A percentile compares a stretch with the other conserved stretches of the same genome.
These are phyloP conservation scores for Chlorella ohadii DNA, from an alignment of 139 green algal genomes.

Conservation along the genomic window DNA sequence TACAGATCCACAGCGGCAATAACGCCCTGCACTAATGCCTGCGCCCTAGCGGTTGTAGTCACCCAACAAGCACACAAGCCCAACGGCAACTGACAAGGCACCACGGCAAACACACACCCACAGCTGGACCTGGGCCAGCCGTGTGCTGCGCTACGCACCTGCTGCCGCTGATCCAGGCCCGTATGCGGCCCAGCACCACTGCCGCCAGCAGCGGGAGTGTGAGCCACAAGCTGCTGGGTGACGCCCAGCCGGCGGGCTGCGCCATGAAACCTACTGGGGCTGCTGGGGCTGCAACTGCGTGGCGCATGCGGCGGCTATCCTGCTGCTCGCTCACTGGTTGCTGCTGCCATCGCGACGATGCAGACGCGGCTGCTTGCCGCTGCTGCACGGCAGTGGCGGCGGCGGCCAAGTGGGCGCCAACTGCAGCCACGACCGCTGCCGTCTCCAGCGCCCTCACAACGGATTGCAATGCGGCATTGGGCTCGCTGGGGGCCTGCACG, in stretches of 20 bases:
- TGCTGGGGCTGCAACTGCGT: neutral
- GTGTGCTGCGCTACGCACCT: neutral
- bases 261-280: neutral
- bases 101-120: too few relatives aligned
- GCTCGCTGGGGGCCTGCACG: too few relatives aligned
- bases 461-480: neutral
- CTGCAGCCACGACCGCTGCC: neutral
- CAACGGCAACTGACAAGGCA: too few relatives aligned
- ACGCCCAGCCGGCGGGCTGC: neutral
- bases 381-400: neutral
- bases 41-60: too few relatives aligned
- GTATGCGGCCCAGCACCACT: slow-evolving; percentile 23
- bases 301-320: neutral
- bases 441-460: slow-evolving; percentile 8
- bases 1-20: too few relatives aligned
- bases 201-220: slow-evolving; percentile 22
- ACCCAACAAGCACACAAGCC: too few relatives aligned
- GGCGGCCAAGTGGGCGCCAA: slow-evolving; percentile 9
- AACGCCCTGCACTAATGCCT: too few relatives aligned
- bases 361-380: neutral
- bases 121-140: too few relatives aligned
- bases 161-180: neutral
- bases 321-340: neutral
- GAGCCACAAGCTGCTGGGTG: neutral
- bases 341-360: neutral